A percentile compares a stretch with the other conserved stretches of the same genome.
Conservation (phyloP, 176 grass and related monocot genomes). For the Carex cristatella region DNA sequence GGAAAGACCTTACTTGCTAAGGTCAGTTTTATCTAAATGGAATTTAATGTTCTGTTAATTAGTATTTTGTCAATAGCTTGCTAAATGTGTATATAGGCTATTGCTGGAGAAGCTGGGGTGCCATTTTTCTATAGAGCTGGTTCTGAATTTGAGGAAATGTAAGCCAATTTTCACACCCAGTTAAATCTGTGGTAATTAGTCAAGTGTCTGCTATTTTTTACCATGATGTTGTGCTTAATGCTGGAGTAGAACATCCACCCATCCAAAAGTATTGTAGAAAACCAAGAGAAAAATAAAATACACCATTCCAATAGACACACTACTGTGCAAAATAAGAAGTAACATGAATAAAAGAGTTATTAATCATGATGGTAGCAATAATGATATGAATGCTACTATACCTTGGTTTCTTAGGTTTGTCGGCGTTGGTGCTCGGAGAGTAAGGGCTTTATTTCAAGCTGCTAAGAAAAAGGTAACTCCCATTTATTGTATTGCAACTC, state of each 20-base stretch:
- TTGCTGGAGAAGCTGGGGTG: constrained; percentile 98
- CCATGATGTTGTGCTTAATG: background rate
- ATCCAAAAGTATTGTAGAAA: background rate
- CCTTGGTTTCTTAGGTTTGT: constrained; percentile 75
- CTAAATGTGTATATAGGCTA: constrained; percentile 51
- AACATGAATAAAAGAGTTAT: background rate
- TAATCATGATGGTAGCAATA: background rate
- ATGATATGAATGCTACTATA: background rate
- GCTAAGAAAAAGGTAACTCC: constrained; percentile 88
- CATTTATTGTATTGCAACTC: background rate
- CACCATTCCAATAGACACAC: background rate
- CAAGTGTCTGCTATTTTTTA: background rate
- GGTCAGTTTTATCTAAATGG: constrained; percentile 34
- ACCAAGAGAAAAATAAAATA: background rate
- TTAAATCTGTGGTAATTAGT: constrained; percentile 3
- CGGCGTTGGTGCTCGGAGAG: constrained; percentile 92
- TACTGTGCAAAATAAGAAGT: background rate
- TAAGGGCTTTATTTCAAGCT: constrained; percentile 94
- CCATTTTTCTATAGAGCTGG: constrained; percentile 99
- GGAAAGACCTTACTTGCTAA: constrained; percentile 93
- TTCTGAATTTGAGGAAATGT: constrained; percentile 99
- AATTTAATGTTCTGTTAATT: constrained; percentile 1
- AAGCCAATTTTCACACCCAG: constrained; percentile 30
- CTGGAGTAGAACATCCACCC: background rate
- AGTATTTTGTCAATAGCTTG: constrained; percentile 4